These are phyloP conservation scores for Phytophthora pseudosyringae DNA, from an alignment of 352 stramenopile genomes.

Conservation along the genomic window DNA sequence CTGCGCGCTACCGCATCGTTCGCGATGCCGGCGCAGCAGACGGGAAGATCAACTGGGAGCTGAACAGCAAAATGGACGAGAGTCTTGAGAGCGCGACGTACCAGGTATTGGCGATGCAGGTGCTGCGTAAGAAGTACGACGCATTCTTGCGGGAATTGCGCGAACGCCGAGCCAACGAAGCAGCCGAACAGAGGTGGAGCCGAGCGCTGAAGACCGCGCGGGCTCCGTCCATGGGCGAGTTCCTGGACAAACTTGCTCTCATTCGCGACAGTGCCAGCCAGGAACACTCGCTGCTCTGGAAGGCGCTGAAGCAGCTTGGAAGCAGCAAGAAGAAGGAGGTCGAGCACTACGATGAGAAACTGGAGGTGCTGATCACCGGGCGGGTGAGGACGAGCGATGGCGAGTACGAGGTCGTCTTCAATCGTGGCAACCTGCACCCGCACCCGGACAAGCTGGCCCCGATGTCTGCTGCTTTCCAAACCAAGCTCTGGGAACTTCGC, in stretches of 20 bases:
- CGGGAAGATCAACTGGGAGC: slow-evolving; percentile 41
- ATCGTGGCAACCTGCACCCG: slow-evolving; percentile 66
- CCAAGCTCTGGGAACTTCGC: slow-evolving; percentile 38
- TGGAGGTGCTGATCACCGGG: slow-evolving; percentile 57
- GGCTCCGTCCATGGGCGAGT: slow-evolving; percentile 36
- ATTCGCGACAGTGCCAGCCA: slow-evolving; percentile 34
- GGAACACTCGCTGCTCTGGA: slow-evolving; percentile 61
- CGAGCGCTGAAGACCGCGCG: slow-evolving; percentile 39
- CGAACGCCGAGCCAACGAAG: slow-evolving; percentile 43
- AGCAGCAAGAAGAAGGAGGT: slow-evolving; percentile 29
- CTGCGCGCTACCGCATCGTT: slow-evolving; percentile 51
- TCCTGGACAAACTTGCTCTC: slow-evolving; percentile 30
- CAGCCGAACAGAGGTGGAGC: slow-evolving; percentile 49
- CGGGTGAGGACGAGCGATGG: slow-evolving; percentile 23
- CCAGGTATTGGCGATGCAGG: slow-evolving; percentile 40
- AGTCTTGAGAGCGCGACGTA: slow-evolving; percentile 36
- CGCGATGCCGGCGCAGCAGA: slow-evolving; percentile 16
- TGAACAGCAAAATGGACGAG: slow-evolving; percentile 34
- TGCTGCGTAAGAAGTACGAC: slow-evolving; percentile 63
- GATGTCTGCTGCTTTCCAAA: slow-evolving; percentile 48
- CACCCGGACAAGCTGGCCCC: slow-evolving; percentile 51
- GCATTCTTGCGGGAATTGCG: slow-evolving; percentile 51
- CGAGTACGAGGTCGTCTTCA: slow-evolving; percentile 58
- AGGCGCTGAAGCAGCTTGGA: slow-evolving; percentile 46
- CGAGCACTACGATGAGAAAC: slow-evolving; percentile 55